A percentile compares a stretch with the other conserved stretches of the same genome.
These are phyloP conservation scores for Pseudozyma sp. DNA, from an alignment of 1,284 basidiomycete genomes.

Conservation along the genomic window DNA sequence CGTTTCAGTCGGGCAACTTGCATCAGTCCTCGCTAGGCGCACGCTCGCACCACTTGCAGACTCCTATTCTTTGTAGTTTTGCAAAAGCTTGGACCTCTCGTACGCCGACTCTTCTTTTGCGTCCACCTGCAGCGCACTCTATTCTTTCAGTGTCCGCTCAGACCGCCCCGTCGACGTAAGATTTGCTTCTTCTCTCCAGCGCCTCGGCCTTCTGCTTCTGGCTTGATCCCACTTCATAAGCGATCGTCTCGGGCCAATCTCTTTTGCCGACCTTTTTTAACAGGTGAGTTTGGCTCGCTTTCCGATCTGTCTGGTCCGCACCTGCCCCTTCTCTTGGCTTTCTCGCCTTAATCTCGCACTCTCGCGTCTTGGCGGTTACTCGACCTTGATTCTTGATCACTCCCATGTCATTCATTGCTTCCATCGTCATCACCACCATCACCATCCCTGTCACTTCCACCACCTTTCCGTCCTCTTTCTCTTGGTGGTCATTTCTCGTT, in stretches of 20 bases:
- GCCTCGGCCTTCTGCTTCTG: not conserved
- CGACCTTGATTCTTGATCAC: not conserved
- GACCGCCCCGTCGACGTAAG: constrained; percentile 4
- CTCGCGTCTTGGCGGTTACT: not conserved
- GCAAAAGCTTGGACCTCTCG: constrained; percentile 7
- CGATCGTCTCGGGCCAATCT: not conserved
- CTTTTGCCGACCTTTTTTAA: not conserved
- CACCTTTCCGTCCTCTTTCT: not conserved
- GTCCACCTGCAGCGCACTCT: constrained; percentile 1
- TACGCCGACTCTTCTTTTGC: not conserved
- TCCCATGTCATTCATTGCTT: not conserved
- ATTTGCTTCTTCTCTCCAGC: constrained; percentile 1
- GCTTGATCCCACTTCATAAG: constrained; percentile 26
- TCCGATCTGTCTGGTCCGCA: not conserved
- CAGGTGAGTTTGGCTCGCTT: constrained; percentile 6
- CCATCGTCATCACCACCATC: constrained; percentile 13
- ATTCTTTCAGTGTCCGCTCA: constrained; percentile 3
- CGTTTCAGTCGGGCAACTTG: not conserved
- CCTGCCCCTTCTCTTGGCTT: not conserved
- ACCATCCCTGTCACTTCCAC: not conserved
- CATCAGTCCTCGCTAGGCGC: not conserved
- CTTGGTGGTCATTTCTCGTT: constrained; percentile 1
- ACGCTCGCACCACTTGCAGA: not conserved
- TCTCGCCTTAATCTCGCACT: not conserved
- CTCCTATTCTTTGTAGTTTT: not conserved